Evolutionary conservation across 352 stramenopile genomes (phyloP).

Genomic region (Pythium phragmiticola): DNA sequence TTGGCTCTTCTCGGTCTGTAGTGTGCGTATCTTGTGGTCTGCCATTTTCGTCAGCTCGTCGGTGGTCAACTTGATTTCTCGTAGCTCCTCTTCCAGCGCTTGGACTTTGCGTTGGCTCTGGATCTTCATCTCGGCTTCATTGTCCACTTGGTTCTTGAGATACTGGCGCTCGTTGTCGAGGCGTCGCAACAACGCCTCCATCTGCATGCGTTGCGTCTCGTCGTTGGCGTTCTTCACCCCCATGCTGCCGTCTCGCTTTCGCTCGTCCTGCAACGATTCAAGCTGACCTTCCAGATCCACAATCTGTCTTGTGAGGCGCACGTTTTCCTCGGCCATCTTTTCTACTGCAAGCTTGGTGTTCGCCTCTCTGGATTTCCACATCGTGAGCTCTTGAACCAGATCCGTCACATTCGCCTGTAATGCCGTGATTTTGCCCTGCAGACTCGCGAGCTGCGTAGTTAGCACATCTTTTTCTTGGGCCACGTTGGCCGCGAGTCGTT

Average conservation of each 20-base stretch:
- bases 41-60: conserved; percentile 37
- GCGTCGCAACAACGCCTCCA: conserved; percentile 67
- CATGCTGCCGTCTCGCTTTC: conserved; percentile 40
- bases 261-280: conserved; percentile 58
- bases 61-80: conserved; percentile 33
- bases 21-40: conserved; percentile 43
- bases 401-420: conserved; percentile 78
- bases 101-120: conserved; percentile 40
- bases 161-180: conserved; percentile 84
- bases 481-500: conserved; percentile 48
- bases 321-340: conserved; percentile 73
- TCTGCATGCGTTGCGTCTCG: conserved; percentile 74
- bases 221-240: conserved; percentile 70
- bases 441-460: conserved; percentile 35
- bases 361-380: conserved; percentile 65
- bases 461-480: conserved; percentile 56
- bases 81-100: conserved; percentile 44
- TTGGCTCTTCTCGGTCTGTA: conserved; percentile 23
- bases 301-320: conserved; percentile 57
- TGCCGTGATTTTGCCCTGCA: conserved; percentile 62
- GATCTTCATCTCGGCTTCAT: conserved; percentile 48
- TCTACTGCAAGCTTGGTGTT: conserved; percentile 69
- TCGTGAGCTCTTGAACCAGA: conserved; percentile 64
- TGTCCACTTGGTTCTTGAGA: conserved; percentile 72
- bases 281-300: conserved; percentile 60